phyloP scores from a whole-genome alignment of 345 rosid species.

The Pugionium cornutum region DNA sequence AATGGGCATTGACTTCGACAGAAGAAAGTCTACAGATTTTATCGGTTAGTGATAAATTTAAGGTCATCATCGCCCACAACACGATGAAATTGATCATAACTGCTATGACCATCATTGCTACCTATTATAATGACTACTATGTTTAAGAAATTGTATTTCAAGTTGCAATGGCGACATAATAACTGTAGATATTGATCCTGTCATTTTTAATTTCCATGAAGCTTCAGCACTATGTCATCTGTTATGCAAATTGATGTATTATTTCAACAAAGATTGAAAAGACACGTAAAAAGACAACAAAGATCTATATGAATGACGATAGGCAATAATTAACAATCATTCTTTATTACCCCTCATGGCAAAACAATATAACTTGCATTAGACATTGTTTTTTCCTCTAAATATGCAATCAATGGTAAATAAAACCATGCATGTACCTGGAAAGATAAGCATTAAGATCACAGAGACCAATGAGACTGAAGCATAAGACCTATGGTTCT shows the following conservation, averaged over 20 bases:
- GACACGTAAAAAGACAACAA: not conserved
- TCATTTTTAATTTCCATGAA: not conserved
- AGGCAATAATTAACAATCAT: not conserved
- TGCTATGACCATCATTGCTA: not conserved
- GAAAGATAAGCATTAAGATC: constrained; percentile 19
- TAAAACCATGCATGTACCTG: constrained; percentile 18
- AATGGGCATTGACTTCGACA: not conserved
- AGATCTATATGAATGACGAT: not conserved
- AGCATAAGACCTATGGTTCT: constrained; percentile 59
- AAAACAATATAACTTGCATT: not conserved
- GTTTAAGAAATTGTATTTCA: not conserved
- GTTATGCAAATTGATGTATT: constrained; percentile 1
- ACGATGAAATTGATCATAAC: not conserved
- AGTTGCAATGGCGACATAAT: not conserved
- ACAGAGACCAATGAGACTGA: constrained; percentile 78
- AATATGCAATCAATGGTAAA: constrained; percentile 7
- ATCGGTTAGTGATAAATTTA: not conserved
- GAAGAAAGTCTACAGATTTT: constrained; percentile 9
- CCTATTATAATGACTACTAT: not conserved
- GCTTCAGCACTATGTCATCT: constrained; percentile 1
- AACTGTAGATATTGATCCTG: not conserved
- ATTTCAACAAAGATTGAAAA: not conserved
- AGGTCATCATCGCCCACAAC: constrained; percentile 1
- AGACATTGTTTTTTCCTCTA: not conserved
- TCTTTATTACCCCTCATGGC: not conserved